Evolutionary conservation across 164 flowering plant species (phyloP), one percentile per base, ranked within the genome.

Genomic region (Amborella trichopoda): DNA sequence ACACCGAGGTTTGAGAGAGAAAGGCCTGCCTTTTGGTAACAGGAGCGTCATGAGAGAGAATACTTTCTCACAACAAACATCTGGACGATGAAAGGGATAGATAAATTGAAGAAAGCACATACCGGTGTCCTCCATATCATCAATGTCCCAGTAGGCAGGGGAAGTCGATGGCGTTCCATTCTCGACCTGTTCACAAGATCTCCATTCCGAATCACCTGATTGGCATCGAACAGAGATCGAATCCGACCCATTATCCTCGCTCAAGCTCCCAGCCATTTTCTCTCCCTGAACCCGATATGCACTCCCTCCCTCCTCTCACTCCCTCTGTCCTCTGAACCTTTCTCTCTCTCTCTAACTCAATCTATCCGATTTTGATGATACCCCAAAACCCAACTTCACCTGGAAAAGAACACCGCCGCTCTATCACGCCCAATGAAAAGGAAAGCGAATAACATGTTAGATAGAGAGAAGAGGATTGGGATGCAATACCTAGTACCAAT

Each of bases 141-240:
- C 73, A 16, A 65, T 63, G 49, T 74, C 79, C 79, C 79, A 70
- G 40, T 68, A 70, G 27, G 70, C 68, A 1, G 73, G 79, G 19
- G 73, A 74, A 19, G 75, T 68, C 12, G 75, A 74, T 1, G 79
- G 71, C 9, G 56, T 60, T n/a, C 75, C 71, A 46, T 70, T 70
- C 48, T 70, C 79, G 52, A 74, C 69, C 59, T 74, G 73, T 41
- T 70, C 75, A 24, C 58, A 60, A 2, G 73, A 70, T 52, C 75
- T 65, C 73, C 79, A 70, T 52, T 74, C 79, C 14, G 69, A 50
- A 47, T 70, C 73, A 9, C 63, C 66, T 10, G 72, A 70, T 48
- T 58, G 74, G 58, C 70, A 67, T 12, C 59, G 56, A 49, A 51
- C 60, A 11, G 66, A 54, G 39, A 52, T 52, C 34, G 68, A 66